Evolutionary conservation across 1,139 yeast species (phyloP), one percentile per base, ranked within the genome.

Genomic region (Kurtzmaniella quercitrusa): DNA sequence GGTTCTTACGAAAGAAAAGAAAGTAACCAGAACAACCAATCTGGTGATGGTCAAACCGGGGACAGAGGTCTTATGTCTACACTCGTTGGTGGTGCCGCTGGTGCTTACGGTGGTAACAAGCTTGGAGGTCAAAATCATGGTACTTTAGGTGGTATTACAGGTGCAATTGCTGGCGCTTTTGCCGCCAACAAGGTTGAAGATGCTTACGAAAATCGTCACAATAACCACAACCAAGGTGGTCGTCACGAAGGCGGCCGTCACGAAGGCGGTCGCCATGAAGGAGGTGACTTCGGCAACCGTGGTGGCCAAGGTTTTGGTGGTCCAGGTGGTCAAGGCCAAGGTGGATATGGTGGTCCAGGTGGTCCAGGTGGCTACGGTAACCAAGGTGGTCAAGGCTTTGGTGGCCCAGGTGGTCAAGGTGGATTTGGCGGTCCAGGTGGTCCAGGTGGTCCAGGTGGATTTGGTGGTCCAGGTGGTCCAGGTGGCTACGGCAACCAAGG

Each of bases 141-240:
- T 16, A 73, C 70, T 16, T 54, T 80, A 34, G 81, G 82, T 44
- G 73, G 77, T 41, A 62, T 79, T 46, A 74, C 73, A 18, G 87
- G 87, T 58, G 84, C 81, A 34, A 53, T 81, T 55, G 77, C 73
- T 36, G 85, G 87, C 56, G 85, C 85, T 27, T 53, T 78, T 50
- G 73, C 74, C 40, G 85, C 82, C 43, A 74, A 77, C 66, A 73
- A 79, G 63, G 53, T 72, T 39, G 82, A 76, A 55, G 70, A 79
- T 58, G 55, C 50, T 34, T 53, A 54, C 42, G 67, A 68, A 51
- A 59, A 57, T 42, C 50, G 52, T 27, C 46, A 51, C 37, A 46
- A 52, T 23, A 46, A 51, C 15, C 43, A 49, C 14, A 61, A 56
- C 15, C 50, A 43, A 6, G 41, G 49, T 10, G 38, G 38, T 21